phyloP scores from a whole-genome alignment of 139 green algal genomes.

The Raphidocelis subcapitata region DNA sequence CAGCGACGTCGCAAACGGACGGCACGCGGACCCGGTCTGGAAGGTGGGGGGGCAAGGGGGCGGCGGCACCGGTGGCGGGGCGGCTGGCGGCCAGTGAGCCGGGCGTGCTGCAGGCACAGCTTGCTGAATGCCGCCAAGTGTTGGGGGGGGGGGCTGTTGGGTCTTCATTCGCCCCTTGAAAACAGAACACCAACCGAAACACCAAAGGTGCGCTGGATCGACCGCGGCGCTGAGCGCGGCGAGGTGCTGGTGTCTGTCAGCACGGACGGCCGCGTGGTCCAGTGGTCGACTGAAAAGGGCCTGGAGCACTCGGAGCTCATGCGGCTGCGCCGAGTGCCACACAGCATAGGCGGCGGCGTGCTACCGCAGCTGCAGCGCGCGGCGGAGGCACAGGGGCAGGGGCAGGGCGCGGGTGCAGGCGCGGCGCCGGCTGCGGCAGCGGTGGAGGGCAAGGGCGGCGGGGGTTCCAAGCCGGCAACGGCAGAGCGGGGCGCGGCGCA shows the following conservation, averaged over 20 bases:
- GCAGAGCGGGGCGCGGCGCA: background rate
- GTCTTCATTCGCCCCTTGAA: too few species aligned
- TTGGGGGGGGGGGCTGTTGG: too few species aligned
- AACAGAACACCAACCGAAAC: too few species aligned
- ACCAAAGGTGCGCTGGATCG: slow-evolving; percentile 64
- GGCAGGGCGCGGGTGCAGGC: slow-evolving; percentile 1
- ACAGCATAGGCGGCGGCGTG: background rate
- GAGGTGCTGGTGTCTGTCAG: slow-evolving; percentile 85
- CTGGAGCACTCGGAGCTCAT: slow-evolving; percentile 82
- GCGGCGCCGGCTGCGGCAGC: background rate
- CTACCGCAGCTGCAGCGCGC: slow-evolving; percentile 6
- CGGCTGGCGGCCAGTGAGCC: too few species aligned
- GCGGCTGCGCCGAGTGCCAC: slow-evolving; percentile 69
- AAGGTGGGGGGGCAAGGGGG: slow-evolving; percentile 47
- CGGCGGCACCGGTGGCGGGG: too few species aligned
- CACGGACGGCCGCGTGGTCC: slow-evolving; percentile 80
- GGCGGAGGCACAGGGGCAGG: background rate
- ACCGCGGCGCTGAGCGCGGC: slow-evolving; percentile 63
- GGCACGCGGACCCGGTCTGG: slow-evolving; percentile 80
- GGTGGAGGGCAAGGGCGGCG: too few species aligned
- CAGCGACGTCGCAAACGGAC: slow-evolving; percentile 47
- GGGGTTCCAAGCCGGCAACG: too few species aligned
- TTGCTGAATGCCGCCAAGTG: too few species aligned
- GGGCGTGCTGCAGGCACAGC: too few species aligned
- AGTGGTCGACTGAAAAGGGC: slow-evolving; percentile 80